Evolutionary conservation across 1,139 yeast species (phyloP).

Genomic region (Lodderomyces pseudojiufengensis): DNA sequence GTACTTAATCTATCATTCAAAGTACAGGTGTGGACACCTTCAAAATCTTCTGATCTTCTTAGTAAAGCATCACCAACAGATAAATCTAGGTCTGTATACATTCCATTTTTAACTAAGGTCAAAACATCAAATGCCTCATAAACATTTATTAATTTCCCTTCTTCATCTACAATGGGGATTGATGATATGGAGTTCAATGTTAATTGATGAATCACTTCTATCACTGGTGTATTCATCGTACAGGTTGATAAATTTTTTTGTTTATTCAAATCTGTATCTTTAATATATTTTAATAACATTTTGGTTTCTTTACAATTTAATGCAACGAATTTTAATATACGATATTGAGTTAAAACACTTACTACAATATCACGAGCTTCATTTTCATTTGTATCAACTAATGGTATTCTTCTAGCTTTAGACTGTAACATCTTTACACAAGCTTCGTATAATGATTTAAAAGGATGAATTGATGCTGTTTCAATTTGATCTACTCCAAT

Average conservation of each 20-base stretch:
- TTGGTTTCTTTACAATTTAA: conserved; percentile 94
- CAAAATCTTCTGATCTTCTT: conserved; percentile 94
- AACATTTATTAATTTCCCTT: conserved; percentile 73
- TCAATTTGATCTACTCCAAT: conserved; percentile 89
- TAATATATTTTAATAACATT: conserved; percentile 73
- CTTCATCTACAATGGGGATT: conserved; percentile 86
- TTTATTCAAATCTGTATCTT: conserved; percentile 38
- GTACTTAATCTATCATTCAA: conserved; percentile 82
- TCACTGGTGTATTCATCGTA: conserved; percentile 88
- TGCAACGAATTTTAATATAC: conserved; percentile 93
- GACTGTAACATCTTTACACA: conserved; percentile 89
- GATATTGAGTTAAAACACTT: conserved; percentile 91
- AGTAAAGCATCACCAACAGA: conserved; percentile 95
- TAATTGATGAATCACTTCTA: conserved; percentile 84
- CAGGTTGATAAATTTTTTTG: conserved; percentile 65
- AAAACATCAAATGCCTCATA: conserved; percentile 96
- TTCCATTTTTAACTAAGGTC: conserved; percentile 90
- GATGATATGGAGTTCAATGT: conserved; percentile 81
- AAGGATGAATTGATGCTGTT: conserved; percentile 87
- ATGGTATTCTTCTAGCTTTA: conserved; percentile 89
- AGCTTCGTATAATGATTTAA: conserved; percentile 86
- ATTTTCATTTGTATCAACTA: conserved; percentile 91
- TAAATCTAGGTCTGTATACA: conserved; percentile 83
- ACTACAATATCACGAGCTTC: conserved; percentile 93
- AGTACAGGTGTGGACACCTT: conserved; percentile 97